Conservation (phyloP, 2,329 filamentous ascomycete genomes). For the Graphilbum ipis-grandicollis region DNA sequence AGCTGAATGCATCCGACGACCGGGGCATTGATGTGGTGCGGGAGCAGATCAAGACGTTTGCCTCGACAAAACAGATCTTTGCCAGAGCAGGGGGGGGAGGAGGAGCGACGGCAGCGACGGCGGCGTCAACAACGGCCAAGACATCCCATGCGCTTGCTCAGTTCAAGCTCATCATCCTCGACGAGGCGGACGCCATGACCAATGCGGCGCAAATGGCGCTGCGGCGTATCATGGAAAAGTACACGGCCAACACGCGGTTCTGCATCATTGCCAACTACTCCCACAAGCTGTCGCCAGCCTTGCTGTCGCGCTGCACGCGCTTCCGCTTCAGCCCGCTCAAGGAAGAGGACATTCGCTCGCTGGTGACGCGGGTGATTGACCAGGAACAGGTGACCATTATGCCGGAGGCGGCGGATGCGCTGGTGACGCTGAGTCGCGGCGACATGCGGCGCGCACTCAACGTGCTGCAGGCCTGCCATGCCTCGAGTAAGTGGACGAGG, state of each 20-base stretch:
- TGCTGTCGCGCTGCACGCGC: conserved; percentile 82
- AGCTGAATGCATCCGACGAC: conserved; percentile 94
- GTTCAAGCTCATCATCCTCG: conserved; percentile 92
- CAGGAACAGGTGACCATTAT: conserved; percentile 77
- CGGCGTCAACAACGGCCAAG: conserved; percentile 15
- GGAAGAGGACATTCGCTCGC: conserved; percentile 62
- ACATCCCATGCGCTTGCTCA: too few species aligned
- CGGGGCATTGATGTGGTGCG: conserved; percentile 94
- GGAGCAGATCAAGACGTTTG: conserved; percentile 99
- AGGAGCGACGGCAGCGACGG: not conserved
- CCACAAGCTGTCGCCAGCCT: conserved; percentile 85
- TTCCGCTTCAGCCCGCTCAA: conserved; percentile 93
- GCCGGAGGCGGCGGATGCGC: conserved; percentile 60
- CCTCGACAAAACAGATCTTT: conserved; percentile 96
- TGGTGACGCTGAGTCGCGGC: conserved; percentile 78
- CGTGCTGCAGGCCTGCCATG: conserved; percentile 90
- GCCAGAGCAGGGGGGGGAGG: conserved; percentile 12
- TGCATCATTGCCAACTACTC: conserved; percentile 99
- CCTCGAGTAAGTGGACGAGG: conserved; percentile 46
- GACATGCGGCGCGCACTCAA: conserved; percentile 94
- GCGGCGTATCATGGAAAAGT: conserved; percentile 96
- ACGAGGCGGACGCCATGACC: conserved; percentile 99
- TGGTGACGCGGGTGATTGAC: conserved; percentile 80
- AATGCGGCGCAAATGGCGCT: conserved; percentile 95
- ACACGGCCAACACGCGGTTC: conserved; percentile 93